Evolutionary conservation across 2,329 filamentous ascomycete genomes (phyloP), one percentile per base, ranked within the genome.

Genomic region (Colletotrichum phormii): DNA sequence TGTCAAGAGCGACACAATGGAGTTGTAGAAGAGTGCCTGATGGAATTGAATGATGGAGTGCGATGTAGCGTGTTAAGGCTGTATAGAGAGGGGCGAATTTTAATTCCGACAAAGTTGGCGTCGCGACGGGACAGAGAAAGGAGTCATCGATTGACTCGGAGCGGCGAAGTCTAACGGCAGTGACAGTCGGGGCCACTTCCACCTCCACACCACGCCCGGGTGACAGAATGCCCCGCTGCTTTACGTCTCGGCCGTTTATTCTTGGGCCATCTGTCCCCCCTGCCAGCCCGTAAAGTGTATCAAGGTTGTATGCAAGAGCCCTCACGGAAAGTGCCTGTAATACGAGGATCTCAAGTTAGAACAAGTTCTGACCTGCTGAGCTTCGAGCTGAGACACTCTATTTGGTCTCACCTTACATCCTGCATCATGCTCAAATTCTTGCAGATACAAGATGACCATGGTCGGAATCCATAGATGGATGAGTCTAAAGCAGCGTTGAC

Each of bases 131-230:
- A 51, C 12, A 22, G 35, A 26, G 31, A 55, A 55, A 71, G 57
- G 67, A 75, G 72, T 74, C 74, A 75, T 72, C 15, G 54, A 61
- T 65, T 73, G 71, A 73, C 61, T 71, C 60, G 71, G 63, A 58
- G 60, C 71, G 71, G 71, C 71, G 66, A 73, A 71, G 66, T 62
- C 46, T 26, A 29, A 29, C 15, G 53, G 54, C 54, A 70, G 70
- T 70, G 65, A 72, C 67, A 73, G 37, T 70, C 46, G 35, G 57
- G 33, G 63, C 64, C 29, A 37, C 57, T 37, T 31, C 31, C 63
- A 15, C 26, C 55, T 59, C 53, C 53, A 51, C 60, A 29, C 61
- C 67, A 33, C 60, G 11, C 60, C 13, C 15, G 37, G 35, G 49
- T 70, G 71, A 53, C 49, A 37, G 35, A 61, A 57, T 71, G 49